Evolutionary conservation across 225 moss, liverwort and hornwort genomes (phyloP), one percentile per base, ranked within the genome.

Genomic region (Takakia lepidozioides): DNA sequence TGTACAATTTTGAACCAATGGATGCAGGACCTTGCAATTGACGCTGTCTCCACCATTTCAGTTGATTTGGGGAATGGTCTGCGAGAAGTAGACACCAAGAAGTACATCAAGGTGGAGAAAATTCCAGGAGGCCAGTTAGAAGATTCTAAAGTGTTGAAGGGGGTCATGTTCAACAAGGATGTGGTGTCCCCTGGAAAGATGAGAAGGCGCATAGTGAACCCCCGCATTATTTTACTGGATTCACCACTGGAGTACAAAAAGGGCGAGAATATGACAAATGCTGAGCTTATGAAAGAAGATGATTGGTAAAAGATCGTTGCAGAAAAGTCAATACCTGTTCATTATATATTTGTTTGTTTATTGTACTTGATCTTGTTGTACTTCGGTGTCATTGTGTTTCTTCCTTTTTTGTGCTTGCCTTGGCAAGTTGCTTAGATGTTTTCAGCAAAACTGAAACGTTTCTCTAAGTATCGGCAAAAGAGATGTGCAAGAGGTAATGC

Each of bases 111-210:
- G 78, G 62, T 81, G 8, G 92, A 93, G 65, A 93, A 88, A 57
- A 76, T 93, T 54, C 80, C 88, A 3, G 88, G 88, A 49, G 88
- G 78, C 20, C 82, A 85, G 64, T 66, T 93, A 46, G 87, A 88
- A 48, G 92, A 93, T 46, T 93, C 92, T 8, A 78, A 56, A 34
- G 88, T 93, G 25, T 78, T 93, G 2, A 64, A 65, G 54, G 92
- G 92, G 16, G 88, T 93, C 14, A 93, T 93, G 88, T 87, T 88
- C 44, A 93, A 88, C 53, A 93, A 88, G 59, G 92, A 93, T 58
- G 88, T 88, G 25, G 92, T 88, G 21, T 76, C 85, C 10, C 85
- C 88, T n/a, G 92, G 92, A 13, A 93, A 81, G 69, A 93, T 93
- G 92, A 65, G 88, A 52, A 69, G 85, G 51, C 82, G 39, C 48